These are phyloP conservation scores for Asterochloris sp. DNA, from an alignment of 139 green algal species.

Conservation along the genomic window DNA sequence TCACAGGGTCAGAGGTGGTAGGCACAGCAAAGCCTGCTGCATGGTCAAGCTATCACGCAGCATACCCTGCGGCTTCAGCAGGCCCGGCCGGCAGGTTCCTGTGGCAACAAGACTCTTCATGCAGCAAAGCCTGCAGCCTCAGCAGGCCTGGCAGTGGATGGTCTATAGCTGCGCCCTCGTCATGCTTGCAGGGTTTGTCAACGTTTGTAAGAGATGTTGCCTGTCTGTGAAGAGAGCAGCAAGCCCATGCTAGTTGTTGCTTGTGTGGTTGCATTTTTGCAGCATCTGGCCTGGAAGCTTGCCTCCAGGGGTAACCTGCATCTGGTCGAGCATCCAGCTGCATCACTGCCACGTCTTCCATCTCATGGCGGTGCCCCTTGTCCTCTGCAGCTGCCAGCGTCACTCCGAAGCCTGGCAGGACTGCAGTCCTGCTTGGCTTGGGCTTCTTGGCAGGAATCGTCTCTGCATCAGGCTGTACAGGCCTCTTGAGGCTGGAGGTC, in stretches of 20 bases:
- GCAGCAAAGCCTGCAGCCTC: not conserved
- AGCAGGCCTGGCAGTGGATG: not conserved
- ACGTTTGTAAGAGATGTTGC: not conserved
- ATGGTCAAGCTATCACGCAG: not conserved
- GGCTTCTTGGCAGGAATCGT: not conserved
- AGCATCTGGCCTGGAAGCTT: not conserved
- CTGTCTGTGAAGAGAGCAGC: not conserved
- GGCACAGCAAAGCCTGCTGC: not conserved
- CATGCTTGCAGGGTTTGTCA: not conserved
- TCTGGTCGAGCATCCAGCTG: not conserved
- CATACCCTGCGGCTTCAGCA: not conserved
- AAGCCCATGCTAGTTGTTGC: too few species aligned
- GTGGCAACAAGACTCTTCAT: not conserved
- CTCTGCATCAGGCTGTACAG: not conserved
- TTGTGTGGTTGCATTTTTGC: not conserved
- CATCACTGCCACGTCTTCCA: conserved; percentile 21
- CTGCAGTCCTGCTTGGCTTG: not conserved
- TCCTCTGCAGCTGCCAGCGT: conserved; percentile 20
- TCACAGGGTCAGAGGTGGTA: not conserved
- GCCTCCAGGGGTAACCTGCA: not conserved
- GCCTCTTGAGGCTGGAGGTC: not conserved
- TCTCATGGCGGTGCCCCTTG: conserved; percentile 21
- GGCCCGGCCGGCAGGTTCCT: too few species aligned
- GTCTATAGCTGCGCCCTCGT: not conserved
- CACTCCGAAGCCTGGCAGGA: not conserved